These are phyloP conservation scores for Deinandra increscens DNA, from an alignment of 129 eudicot species.

Conservation along the genomic window DNA sequence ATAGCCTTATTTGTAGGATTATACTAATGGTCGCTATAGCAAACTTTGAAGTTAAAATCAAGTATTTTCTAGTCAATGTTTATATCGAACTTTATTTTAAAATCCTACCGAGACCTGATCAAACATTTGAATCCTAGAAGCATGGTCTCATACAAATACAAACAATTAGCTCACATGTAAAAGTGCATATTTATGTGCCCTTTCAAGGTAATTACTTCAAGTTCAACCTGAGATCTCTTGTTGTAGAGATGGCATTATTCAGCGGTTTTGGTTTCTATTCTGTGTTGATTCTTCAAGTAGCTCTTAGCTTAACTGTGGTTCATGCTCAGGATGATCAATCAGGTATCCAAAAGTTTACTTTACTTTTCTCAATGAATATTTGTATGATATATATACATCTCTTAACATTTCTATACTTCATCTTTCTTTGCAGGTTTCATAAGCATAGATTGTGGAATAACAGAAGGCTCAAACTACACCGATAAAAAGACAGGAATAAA, in stretches of 20 bases:
- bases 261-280: neutral
- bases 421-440: conserved; percentile 34
- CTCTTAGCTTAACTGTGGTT: conserved; percentile 5
- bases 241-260: conserved; percentile 6
- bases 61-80: no score
- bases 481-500: conserved; percentile 21
- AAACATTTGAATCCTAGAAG: neutral
- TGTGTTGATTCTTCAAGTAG: conserved; percentile 2
- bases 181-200: neutral
- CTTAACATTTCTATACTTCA: no score
- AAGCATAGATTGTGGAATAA: conserved; percentile 58
- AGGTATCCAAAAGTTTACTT: conserved; percentile 2
- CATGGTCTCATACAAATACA: neutral
- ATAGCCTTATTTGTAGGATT: no score
- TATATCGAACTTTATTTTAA: no score
- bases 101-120: no score
- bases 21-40: no score
- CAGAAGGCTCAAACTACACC: conserved; percentile 25
- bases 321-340: conserved; percentile 21
- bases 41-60: no score
- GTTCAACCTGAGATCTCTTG: neutral
- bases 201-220: neutral
- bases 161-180: neutral
- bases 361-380: neutral
- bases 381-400: no score